These are phyloP conservation scores for Entoloma clypeatum DNA, from an alignment of 1,284 basidiomycete genomes.

Conservation along the genomic window DNA sequence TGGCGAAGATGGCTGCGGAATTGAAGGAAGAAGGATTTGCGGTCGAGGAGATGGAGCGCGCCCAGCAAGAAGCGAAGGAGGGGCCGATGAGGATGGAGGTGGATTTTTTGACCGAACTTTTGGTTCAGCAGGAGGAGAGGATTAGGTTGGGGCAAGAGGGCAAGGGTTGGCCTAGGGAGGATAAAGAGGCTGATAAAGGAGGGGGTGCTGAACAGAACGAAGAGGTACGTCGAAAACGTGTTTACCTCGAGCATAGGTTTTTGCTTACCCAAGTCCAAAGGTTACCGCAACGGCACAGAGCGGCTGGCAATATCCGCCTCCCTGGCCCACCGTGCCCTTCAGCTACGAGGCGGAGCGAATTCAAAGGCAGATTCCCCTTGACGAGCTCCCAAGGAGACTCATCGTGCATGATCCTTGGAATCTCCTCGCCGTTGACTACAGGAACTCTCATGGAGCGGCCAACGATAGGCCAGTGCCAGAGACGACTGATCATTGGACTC, in stretches of 20 bases:
- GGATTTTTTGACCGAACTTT: background rate
- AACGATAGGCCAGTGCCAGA: constrained; percentile 2
- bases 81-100: constrained; percentile 27
- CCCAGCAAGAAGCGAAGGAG: constrained; percentile 35
- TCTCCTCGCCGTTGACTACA: constrained; percentile 20
- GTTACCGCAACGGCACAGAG: constrained; percentile 19
- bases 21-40: constrained; percentile 33
- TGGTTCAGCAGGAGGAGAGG: background rate
- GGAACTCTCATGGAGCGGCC: background rate
- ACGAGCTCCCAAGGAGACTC: constrained; percentile 34
- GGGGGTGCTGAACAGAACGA: too few species aligned
- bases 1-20: constrained; percentile 31
- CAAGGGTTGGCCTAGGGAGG: background rate
- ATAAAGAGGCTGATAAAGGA: background rate
- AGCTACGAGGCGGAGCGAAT: constrained; percentile 21
- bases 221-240: background rate
- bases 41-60: constrained; percentile 31
- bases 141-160: background rate
- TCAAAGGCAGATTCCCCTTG: constrained; percentile 29
- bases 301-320: constrained; percentile 29
- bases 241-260: background rate
- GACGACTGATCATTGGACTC: too few species aligned
- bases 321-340: constrained; percentile 34
- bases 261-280: background rate
- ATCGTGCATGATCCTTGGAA: constrained; percentile 34